These are phyloP conservation scores for Penicillium thymicola DNA, from an alignment of 2,329 filamentous ascomycete genomes.

Conservation along the genomic window DNA sequence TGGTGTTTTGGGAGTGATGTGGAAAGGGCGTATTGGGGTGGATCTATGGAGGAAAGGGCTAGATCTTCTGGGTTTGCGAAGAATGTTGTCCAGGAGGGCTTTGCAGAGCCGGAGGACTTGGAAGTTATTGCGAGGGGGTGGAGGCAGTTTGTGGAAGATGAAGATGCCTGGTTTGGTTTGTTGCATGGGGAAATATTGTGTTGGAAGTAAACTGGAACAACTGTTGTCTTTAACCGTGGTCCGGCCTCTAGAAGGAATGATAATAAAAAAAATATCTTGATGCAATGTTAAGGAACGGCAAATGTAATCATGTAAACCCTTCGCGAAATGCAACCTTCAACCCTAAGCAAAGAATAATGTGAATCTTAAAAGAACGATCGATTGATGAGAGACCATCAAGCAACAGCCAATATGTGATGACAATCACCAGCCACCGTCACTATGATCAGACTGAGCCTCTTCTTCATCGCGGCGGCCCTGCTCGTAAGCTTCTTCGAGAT, in stretches of 20 bases:
- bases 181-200: constrained; percentile 41
- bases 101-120: constrained; percentile 31
- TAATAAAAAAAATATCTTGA: background rate
- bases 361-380: background rate
- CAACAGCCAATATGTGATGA: background rate
- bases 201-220: constrained; percentile 22
- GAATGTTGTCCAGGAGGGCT: constrained; percentile 29
- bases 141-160: constrained; percentile 32
- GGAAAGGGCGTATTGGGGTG: constrained; percentile 37
- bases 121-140: constrained; percentile 34
- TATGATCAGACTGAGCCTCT: background rate
- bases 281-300: background rate
- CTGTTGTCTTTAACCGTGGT: background rate
- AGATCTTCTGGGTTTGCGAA: constrained; percentile 29
- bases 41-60: constrained; percentile 33
- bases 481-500: constrained; percentile 20
- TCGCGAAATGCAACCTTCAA: background rate
- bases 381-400: background rate
- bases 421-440: constrained; percentile 5
- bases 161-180: constrained; percentile 38
- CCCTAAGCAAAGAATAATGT: background rate
- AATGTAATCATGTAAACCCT: background rate
- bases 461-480: constrained; percentile 21
- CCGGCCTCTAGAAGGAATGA: background rate
- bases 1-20: constrained; percentile 36